Evolutionary conservation across 305 asterid genomes (phyloP), one percentile per base, ranked within the genome.

Genomic region (Vinca major): DNA sequence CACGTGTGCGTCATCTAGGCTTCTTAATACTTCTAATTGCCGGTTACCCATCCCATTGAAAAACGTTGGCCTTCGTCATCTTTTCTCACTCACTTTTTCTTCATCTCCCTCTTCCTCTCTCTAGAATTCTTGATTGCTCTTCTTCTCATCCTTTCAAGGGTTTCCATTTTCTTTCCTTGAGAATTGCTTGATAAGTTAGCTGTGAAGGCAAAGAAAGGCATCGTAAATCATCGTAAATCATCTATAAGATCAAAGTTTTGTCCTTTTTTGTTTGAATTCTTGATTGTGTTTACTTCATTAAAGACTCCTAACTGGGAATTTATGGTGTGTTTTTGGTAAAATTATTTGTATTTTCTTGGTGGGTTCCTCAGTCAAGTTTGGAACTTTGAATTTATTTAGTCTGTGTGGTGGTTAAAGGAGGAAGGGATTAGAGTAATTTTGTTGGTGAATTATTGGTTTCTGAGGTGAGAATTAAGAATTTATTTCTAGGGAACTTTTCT

Each of bases 1-100:
- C 85, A 83, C 89, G 85, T 85, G 78, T 51, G 44, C 51, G 51
- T 12, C 64, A 50, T 60, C 33, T 13, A 17, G 37, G 57, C 62
- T 13, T 62, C 62, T 56, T 19, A 69, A 67, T 36, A 80, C 86
- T 79, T 79, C 55, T 55, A 60, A 50, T 83, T 73, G 70, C 80
- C 87, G 80, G 82, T 80, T 76, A 73, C 86, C 75, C 76, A 77
- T 83, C 67, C 64, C 83, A 73, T 77, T 80, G 80, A 74, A 80
- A 83, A 70, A 56, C 66, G 51, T 63, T 61, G 41, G 64, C 60
- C 21, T 33, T 26, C 19, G 13, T 51, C 57, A 26, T 13, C 66
- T 11, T 58, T n/a, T n/a, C n/a, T n/a, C n/a, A n/a, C n/a, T n/a
- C n/a, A n/a, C n/a, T n/a, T n/a, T 58, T 58, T 36, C 45, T 50